These are phyloP conservation scores for Miamiensis avidus DNA, from an alignment of 169 alveolate genomes.

Conservation along the genomic window DNA sequence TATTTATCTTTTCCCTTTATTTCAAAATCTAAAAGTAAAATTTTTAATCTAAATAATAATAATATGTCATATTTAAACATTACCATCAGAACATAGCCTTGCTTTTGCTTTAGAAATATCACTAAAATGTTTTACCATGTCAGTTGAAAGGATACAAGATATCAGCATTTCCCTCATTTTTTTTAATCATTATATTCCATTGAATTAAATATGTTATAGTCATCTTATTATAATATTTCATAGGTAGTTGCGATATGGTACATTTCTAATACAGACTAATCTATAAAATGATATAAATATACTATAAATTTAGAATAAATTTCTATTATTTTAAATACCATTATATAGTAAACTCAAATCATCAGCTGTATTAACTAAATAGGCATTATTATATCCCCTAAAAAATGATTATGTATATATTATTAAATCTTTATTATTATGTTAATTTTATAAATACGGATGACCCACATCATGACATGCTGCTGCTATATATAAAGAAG, in stretches of 20 bases:
- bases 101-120: conserved; percentile 38
- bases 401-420: not conserved
- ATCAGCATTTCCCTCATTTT: conserved; percentile 56
- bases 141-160: conserved; percentile 56
- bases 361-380: conserved; percentile 47
- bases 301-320: not conserved
- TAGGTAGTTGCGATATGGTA: conserved; percentile 55
- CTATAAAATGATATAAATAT: conserved; percentile 9
- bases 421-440: not conserved
- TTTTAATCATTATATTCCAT: conserved; percentile 35
- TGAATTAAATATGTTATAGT: conserved; percentile 40
- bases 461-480: conserved; percentile 63
- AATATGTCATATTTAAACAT: not conserved
- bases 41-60: too few species aligned
- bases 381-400: conserved; percentile 55
- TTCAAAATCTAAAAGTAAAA: conserved; percentile 27
- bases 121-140: conserved; percentile 56
- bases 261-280: conserved; percentile 60
- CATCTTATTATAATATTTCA: conserved; percentile 27
- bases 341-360: conserved; percentile 57
- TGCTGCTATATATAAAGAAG: conserved; percentile 42
- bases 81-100: conserved; percentile 9
- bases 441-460: conserved; percentile 32
- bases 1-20: conserved; percentile 31
- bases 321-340: conserved; percentile 12